Evolutionary conservation across 805 yeast species (phyloP), one percentile per base, ranked within the genome.

Genomic region (Dipodascus albidus): DNA sequence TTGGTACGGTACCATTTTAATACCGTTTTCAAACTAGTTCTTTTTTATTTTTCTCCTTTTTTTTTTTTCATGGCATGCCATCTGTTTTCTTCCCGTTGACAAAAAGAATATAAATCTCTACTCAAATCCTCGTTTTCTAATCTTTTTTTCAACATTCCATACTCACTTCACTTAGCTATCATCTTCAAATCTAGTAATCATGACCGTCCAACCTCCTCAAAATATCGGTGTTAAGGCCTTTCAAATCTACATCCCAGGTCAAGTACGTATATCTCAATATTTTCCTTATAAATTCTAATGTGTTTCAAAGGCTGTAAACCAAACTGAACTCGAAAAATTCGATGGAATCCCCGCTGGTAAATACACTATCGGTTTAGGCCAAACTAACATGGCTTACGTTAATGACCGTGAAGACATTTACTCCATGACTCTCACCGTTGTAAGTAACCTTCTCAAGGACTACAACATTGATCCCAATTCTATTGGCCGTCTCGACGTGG

Each of bases 291-390:
- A 24, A n/a, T 4, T 53, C n/a, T 15, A 23, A 23, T 20, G 15
- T 57, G 6, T 3, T 14, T n/a, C 31, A 11, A 42, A 75, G 75
- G 82, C 74, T 62, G 97, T 93, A 57, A 84, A 79, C 75, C 98
- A 93, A 74, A 74, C 82, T 50, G 98, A 87, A 53, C 75, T 93
- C 60, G 99, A 93, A 71, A 73, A 77, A 59, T 81, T 73, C 63
- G 96, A 90, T 68, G 87, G 85, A 54, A 90, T 91, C 57, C 80
- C 98, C 21, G 74, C 85, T 53, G 99, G 99, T 56, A 93, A 93
- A 71, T 93, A 89, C 78, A 93, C 99, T 67, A 91, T 93, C 70
- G 99, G 99, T 51, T 78, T 93, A 57, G 99, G 99, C 59, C 99
- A 93, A 76, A 91, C 96, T 65, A 88, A 89, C 72, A 93, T 93